phyloP scores from a whole-genome alignment of 1,284 basidiomycete species.

The Pterula multifida region DNA sequence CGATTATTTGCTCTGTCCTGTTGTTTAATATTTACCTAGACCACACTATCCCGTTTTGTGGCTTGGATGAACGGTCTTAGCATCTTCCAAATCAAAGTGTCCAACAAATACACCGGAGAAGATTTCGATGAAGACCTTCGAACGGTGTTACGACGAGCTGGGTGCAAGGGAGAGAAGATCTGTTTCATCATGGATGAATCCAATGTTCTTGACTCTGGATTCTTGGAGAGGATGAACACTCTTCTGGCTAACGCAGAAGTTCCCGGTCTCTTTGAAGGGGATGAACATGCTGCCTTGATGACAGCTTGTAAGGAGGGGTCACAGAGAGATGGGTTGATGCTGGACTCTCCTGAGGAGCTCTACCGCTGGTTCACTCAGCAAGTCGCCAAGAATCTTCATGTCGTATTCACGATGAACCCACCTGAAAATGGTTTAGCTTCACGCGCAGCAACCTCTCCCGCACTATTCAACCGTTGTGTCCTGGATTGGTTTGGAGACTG shows the following conservation, averaged over 20 bases:
- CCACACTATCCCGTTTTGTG: slow-evolving; percentile 94
- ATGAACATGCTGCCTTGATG: slow-evolving; percentile 94
- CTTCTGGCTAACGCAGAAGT: slow-evolving; percentile 99
- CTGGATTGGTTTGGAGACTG: slow-evolving; percentile 98
- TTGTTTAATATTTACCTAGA: slow-evolving; percentile 36
- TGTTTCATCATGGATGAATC: slow-evolving; percentile 99
- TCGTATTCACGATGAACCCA: slow-evolving; percentile 99
- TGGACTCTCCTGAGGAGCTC: slow-evolving; percentile 94
- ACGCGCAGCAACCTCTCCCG: slow-evolving; percentile 93
- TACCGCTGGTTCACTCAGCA: slow-evolving; percentile 97
- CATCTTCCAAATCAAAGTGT: slow-evolving; percentile 98
- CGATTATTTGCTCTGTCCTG: slow-evolving; percentile 6
- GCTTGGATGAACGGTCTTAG: slow-evolving; percentile 99
- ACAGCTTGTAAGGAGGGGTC: slow-evolving; percentile 98
- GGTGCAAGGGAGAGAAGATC: slow-evolving; percentile 97
- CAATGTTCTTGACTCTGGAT: slow-evolving; percentile 96
- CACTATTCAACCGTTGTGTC: slow-evolving; percentile 96
- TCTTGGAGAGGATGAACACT: slow-evolving; percentile 98
- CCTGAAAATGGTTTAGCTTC: slow-evolving; percentile 92
- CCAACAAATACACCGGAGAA: slow-evolving; percentile 95
- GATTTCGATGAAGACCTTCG: slow-evolving; percentile 98
- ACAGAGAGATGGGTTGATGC: slow-evolving; percentile 93
- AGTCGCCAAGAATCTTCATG: slow-evolving; percentile 92
- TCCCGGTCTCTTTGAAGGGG: slow-evolving; percentile 95
- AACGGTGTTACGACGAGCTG: slow-evolving; percentile 84